Evolutionary conservation across 495 filamentous ascomycete genomes (phyloP).

Genomic region (Lindgomyces ingoldianus): DNA sequence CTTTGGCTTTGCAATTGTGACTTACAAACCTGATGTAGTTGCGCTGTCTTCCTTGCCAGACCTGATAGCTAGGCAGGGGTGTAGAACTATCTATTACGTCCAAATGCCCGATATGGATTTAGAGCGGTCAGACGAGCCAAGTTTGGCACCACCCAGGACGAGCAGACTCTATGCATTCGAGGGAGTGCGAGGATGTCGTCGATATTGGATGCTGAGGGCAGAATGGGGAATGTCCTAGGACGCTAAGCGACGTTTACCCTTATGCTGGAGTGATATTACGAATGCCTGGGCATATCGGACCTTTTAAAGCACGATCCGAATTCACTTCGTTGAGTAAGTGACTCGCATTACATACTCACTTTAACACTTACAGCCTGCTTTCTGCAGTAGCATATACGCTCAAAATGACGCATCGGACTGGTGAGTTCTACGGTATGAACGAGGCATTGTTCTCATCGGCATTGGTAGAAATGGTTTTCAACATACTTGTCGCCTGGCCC

Average conservation of each 20-base stretch:
- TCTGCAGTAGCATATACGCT: constrained; percentile 47
- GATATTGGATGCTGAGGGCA: constrained; percentile 34
- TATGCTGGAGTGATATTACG: constrained; percentile 45
- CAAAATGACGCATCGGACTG: constrained; percentile 44
- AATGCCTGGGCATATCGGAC: constrained; percentile 46
- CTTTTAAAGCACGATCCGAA: constrained; percentile 42
- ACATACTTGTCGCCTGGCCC: constrained; percentile 20
- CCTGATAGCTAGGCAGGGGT: constrained; percentile 39
- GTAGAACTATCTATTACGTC: constrained; percentile 47
- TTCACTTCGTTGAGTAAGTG: constrained; percentile 46
- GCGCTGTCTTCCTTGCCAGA: constrained; percentile 45
- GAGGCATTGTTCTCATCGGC: constrained; percentile 47
- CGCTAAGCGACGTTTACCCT: constrained; percentile 44
- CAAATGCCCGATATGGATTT: constrained; percentile 19
- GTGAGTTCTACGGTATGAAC: constrained; percentile 46
- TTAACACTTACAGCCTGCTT: constrained; percentile 33
- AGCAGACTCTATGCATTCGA: constrained; percentile 7
- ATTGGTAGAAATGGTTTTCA: constrained; percentile 46
- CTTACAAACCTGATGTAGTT: constrained; percentile 50
- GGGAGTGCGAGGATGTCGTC: constrained; percentile 18
- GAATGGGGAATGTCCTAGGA: constrained; percentile 47
- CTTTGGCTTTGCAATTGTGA: not conserved
- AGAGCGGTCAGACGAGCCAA: not conserved
- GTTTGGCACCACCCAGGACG: constrained; percentile 8
- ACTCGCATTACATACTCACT: not conserved